Conservation (phyloP, 1,284 basidiomycete species). For the Boletus smithii region DNA sequence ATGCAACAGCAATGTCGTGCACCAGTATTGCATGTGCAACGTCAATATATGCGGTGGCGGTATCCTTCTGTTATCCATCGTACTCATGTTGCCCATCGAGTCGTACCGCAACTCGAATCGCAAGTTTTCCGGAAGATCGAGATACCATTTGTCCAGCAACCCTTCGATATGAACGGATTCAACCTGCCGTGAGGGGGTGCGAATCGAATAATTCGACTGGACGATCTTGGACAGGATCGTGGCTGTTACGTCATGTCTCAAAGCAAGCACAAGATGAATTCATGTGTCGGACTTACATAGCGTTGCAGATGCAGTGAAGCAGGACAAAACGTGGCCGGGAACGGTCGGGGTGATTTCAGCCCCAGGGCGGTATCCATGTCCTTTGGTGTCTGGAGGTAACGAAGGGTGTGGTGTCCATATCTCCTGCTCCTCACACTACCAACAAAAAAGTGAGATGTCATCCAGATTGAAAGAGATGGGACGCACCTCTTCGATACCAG, state of each 20-base stretch:
- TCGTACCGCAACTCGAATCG: slow-evolving; percentile 53
- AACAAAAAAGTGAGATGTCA: slow-evolving; percentile 3
- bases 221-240: slow-evolving; percentile 65
- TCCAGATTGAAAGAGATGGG: not conserved
- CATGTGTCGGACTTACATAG: slow-evolving; percentile 50
- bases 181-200: slow-evolving; percentile 53
- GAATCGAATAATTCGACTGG: slow-evolving; percentile 72
- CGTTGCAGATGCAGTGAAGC: slow-evolving; percentile 72
- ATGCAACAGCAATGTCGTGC: slow-evolving; percentile 72
- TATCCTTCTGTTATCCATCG: slow-evolving; percentile 33
- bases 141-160: slow-evolving; percentile 73
- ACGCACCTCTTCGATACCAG: slow-evolving; percentile 60
- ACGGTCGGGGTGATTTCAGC: slow-evolving; percentile 32
- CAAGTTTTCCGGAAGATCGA: slow-evolving; percentile 69
- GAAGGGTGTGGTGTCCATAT: slow-evolving; percentile 48
- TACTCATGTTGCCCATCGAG: slow-evolving; percentile 22
- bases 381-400: slow-evolving; percentile 33
- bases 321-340: slow-evolving; percentile 60
- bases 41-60: slow-evolving; percentile 66
- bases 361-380: slow-evolving; percentile 26
- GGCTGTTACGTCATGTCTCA: slow-evolving; percentile 40
- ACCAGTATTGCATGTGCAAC: slow-evolving; percentile 87
- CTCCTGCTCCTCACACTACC: slow-evolving; percentile 60
- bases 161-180: slow-evolving; percentile 63
- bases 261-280: not conserved